Base-by-base conservation (phyloP, 1,284 basidiomycete genomes). In the Ganoderma sinense region DNA sequence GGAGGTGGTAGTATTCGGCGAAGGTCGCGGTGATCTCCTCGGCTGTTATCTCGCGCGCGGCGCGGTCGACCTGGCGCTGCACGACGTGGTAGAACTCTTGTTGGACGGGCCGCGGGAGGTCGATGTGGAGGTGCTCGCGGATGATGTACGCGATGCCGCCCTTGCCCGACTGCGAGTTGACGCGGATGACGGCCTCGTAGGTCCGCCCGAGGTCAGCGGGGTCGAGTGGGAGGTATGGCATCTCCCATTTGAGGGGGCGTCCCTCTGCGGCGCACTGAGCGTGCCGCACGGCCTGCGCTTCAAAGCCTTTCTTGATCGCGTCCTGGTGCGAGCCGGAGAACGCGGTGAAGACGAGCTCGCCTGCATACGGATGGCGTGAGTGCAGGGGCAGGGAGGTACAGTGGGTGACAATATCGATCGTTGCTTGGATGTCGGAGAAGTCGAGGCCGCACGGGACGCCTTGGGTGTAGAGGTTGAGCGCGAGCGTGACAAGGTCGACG, bases 301-400 rank as follows among this genome's bases (percentile, higher is more conserved):
- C 95, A 83, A 99, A 97, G 45, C 97, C 97, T 85, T 99, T 99
- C 86, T 99, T 99, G 87, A 99, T 95, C 29, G 97, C 97, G 79
- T 99, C 98, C 83, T 98, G 97, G 81, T 99, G 97, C 65, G 95
- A 96, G 41, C 98, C 97, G 68, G 96, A 98, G 86, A 99, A 99
- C 8, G 98, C 97, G 40, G 98, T 98, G 83, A 97, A 99, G 70
- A 99, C 98, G 65, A 99, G 91, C 80, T 99, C 98, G 70, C 97
- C 97, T 3, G 96, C 97, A 77, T 98, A 99, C 0, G 97, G 98
- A 78, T 99, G 95, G 62, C 97, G 89, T n/a, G 97, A 96, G 82
- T 98, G 97, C 5, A 99, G 89, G 7, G 97, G 96, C 13, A 99
- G 89, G 77, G 97, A 96, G 77, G 97, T 99, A 86, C 97, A 99